Percentiles rank a stretch among this genome's conserved stretches.
Evolutionary conservation across 192 early-diverging fungal species (phyloP).

Genomic region (Backusella tuberculispora): DNA sequence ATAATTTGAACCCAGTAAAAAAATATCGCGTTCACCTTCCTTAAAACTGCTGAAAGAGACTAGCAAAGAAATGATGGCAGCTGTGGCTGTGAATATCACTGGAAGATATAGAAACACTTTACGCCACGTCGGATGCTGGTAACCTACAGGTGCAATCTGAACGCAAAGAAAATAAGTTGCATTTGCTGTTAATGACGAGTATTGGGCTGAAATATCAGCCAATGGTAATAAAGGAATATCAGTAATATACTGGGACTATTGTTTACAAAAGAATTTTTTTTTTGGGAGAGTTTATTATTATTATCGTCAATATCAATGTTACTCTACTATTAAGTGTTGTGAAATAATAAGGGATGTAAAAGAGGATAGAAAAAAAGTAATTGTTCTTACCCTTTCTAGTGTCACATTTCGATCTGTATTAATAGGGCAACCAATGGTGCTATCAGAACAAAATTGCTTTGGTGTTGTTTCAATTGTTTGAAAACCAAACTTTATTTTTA

Average conservation of each 20-base stretch:
- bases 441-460: slow-evolving; percentile 8
- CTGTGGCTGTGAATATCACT: slow-evolving; percentile 24
- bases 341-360: neutral
- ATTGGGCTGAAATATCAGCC: slow-evolving; percentile 32
- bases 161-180: slow-evolving; percentile 20
- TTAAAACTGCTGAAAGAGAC: slow-evolving; percentile 23
- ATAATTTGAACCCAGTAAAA: slow-evolving; percentile 38
- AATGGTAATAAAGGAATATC: slow-evolving; percentile 30
- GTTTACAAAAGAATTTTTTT: neutral
- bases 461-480: neutral
- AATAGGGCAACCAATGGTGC: neutral
- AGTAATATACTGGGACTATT: slow-evolving; percentile 10
- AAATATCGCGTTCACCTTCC: slow-evolving; percentile 26
- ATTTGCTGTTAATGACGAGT: slow-evolving; percentile 13
- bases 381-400: slow-evolving; percentile 10
- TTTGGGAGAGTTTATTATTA: neutral
- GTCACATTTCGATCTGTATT: neutral
- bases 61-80: slow-evolving; percentile 29
- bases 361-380: neutral
- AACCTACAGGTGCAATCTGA: slow-evolving; percentile 35
- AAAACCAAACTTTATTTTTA: slow-evolving; percentile 23
- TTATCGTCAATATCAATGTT: neutral
- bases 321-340: neutral
- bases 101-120: slow-evolving; percentile 32
- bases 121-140: slow-evolving; percentile 39